These are phyloP conservation scores for Venturia oleaginea DNA, from an alignment of 2,329 filamentous ascomycete genomes.

Conservation along the genomic window DNA sequence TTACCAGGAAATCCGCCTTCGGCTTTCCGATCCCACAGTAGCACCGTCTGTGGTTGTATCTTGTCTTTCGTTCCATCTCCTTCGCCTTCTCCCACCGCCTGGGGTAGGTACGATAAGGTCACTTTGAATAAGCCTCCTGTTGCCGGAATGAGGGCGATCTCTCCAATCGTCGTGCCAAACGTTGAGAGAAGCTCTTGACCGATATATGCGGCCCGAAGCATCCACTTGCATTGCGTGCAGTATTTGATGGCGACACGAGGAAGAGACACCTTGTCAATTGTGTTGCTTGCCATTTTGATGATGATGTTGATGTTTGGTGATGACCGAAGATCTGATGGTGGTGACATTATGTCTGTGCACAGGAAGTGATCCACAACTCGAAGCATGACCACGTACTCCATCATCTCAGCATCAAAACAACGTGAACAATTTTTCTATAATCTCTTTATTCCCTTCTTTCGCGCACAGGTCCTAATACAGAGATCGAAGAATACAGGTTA, in stretches of 20 bases:
- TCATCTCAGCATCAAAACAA: not conserved
- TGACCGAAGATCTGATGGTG: not conserved
- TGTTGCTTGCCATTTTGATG: slow-evolving; percentile 3
- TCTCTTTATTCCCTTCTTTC: too few relatives aligned
- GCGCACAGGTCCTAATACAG: too few relatives aligned
- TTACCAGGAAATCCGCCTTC: slow-evolving; percentile 79
- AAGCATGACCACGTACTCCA: not conserved
- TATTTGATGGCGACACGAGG: slow-evolving; percentile 73
- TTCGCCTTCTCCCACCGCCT: not conserved
- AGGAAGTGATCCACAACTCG: not conserved
- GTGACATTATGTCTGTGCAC: not conserved
- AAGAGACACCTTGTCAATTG: slow-evolving; percentile 25
- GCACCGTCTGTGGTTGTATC: slow-evolving; percentile 32
- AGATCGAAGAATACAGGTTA: too few relatives aligned
- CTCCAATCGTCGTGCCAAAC: slow-evolving; percentile 73
- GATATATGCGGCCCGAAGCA: slow-evolving; percentile 76
- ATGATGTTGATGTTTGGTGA: not conserved
- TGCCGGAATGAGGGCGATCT: slow-evolving; percentile 76
- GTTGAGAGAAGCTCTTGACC: slow-evolving; percentile 93
- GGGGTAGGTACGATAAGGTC: slow-evolving; percentile 41
- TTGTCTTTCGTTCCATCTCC: slow-evolving; percentile 1
- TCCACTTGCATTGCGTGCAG: slow-evolving; percentile 87
- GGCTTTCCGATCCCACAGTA: slow-evolving; percentile 79
- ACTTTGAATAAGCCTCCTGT: slow-evolving; percentile 81
- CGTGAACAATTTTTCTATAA: not conserved